Evolutionary conservation across 345 rosid species (phyloP).

Genomic region (Camelina laxa): DNA sequence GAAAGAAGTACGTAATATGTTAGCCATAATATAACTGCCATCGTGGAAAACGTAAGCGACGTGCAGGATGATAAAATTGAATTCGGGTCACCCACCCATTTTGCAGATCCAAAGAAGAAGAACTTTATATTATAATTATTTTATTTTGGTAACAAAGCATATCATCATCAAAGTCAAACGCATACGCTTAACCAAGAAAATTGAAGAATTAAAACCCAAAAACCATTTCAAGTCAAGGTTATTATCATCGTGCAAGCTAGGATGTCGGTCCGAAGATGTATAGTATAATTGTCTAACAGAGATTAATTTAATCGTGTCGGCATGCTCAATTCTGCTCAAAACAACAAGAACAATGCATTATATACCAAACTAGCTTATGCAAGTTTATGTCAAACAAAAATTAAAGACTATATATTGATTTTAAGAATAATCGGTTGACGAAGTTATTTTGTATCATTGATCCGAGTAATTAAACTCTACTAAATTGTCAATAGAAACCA

Average conservation of each 20-base stretch:
- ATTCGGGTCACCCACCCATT: constrained; percentile 1
- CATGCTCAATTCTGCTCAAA: not conserved
- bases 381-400: not conserved
- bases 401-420: not conserved
- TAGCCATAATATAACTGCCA: not conserved
- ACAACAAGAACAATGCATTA: not conserved
- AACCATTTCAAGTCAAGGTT: no score
- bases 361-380: not conserved
- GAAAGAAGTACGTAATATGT: not conserved
- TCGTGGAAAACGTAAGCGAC: constrained; percentile 16
- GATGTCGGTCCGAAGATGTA: constrained; percentile 10
- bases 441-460: not conserved
- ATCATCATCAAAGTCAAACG: not conserved
- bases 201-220: not conserved
- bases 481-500: not conserved
- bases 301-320: not conserved
- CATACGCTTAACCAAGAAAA: not conserved
- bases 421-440: not conserved
- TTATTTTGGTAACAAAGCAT: not conserved
- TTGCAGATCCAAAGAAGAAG: not conserved
- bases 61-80: not conserved
- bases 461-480: not conserved
- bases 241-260: no score
- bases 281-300: not conserved
- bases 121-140: not conserved